phyloP scores from a whole-genome alignment of 148 eudicot species.

The Nyssa sinensis region DNA sequence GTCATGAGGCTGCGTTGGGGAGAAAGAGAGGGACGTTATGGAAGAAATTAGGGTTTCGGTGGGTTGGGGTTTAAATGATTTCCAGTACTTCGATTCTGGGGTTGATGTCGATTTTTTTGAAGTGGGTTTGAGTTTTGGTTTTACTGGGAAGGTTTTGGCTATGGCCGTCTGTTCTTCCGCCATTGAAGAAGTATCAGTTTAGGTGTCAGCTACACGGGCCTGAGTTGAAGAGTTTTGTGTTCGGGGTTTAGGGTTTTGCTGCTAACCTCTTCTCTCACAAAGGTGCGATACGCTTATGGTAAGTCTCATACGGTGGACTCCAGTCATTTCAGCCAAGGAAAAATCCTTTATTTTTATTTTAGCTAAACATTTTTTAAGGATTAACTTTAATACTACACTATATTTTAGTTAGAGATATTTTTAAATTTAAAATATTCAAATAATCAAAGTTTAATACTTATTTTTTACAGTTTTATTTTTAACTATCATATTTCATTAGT shows the following conservation, averaged over 20 bases:
- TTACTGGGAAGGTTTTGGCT: slow-evolving; percentile 43
- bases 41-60: slow-evolving; percentile 43
- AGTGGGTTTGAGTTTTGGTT: slow-evolving; percentile 61
- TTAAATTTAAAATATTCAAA: neutral
- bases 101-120: slow-evolving; percentile 46
- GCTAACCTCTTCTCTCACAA: too few species aligned
- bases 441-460: too few species aligned
- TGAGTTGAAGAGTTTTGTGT: too few species aligned
- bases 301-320: too few species aligned
- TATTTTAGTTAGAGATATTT: neutral
- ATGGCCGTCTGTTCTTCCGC: slow-evolving; percentile 26
- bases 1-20: slow-evolving; percentile 52
- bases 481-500: too few species aligned
- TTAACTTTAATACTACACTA: neutral
- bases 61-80: slow-evolving; percentile 64
- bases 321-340: too few species aligned
- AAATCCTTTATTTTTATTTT: too few species aligned
- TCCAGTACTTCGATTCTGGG: slow-evolving; percentile 75
- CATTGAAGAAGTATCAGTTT: slow-evolving; percentile 32
- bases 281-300: neutral
- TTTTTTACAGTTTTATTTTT: too few species aligned
- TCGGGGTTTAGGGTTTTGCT: slow-evolving; percentile 25
- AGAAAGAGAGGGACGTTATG: slow-evolving; percentile 59
- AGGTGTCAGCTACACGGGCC: too few species aligned
- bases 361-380: too few species aligned